A percentile compares a stretch with the other conserved stretches of the same genome.
These are phyloP conservation scores for Ogataea dorogensis DNA, from an alignment of 805 yeast genomes.

Conservation along the genomic window DNA sequence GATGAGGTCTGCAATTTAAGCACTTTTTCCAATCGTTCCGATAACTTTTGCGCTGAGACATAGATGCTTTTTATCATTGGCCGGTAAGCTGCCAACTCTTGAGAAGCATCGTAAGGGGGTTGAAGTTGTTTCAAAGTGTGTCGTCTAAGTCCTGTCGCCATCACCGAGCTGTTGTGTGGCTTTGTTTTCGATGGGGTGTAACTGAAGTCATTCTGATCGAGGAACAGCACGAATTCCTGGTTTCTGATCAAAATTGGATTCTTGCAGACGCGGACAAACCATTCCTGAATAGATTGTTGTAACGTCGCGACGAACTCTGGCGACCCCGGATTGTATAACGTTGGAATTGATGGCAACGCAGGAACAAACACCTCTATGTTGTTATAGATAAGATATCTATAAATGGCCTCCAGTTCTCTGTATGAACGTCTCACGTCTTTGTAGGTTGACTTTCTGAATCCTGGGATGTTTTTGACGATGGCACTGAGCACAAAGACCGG, in stretches of 20 bases:
- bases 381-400: slow-evolving; percentile 73
- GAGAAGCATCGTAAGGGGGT: slow-evolving; percentile 86
- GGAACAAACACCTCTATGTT: slow-evolving; percentile 94
- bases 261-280: slow-evolving; percentile 73
- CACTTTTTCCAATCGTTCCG: slow-evolving; percentile 49
- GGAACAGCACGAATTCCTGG: slow-evolving; percentile 81
- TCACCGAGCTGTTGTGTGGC: slow-evolving; percentile 40
- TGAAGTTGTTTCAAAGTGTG: slow-evolving; percentile 89
- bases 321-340: slow-evolving; percentile 80
- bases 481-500: slow-evolving; percentile 78
- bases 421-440: slow-evolving; percentile 78
- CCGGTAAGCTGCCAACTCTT: slow-evolving; percentile 78
- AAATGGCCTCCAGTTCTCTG: slow-evolving; percentile 71
- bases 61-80: slow-evolving; percentile 82
- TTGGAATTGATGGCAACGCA: slow-evolving; percentile 70
- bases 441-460: slow-evolving; percentile 67
- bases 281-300: slow-evolving; percentile 63
- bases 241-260: slow-evolving; percentile 84
- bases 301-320: slow-evolving; percentile 71
- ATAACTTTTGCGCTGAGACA: slow-evolving; percentile 53
- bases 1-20: slow-evolving; percentile 58
- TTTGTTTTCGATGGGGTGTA: slow-evolving; percentile 40
- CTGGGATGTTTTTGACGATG: slow-evolving; percentile 57
- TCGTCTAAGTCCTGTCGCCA: slow-evolving; percentile 83
- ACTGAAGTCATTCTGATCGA: slow-evolving; percentile 38